Conservation (phyloP, 768 basidiomycete species). For the Calocybe cyanea region DNA sequence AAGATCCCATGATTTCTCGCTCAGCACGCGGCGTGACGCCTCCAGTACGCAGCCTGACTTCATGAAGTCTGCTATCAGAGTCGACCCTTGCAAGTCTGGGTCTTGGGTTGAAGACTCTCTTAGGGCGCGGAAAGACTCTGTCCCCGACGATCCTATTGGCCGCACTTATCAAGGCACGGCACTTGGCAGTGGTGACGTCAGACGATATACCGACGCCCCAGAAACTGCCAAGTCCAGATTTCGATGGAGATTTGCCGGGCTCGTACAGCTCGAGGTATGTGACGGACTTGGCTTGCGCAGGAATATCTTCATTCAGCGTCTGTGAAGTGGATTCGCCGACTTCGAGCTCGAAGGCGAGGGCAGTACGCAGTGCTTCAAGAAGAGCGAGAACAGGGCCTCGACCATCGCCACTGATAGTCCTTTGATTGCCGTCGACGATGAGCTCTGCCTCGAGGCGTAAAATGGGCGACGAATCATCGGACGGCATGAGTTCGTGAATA, state of each 20-base stretch:
- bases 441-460: slow-evolving; percentile 66
- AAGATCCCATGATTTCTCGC: slow-evolving; percentile 6
- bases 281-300: slow-evolving; percentile 48
- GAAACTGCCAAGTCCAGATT: slow-evolving; percentile 43
- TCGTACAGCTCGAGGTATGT: slow-evolving; percentile 74
- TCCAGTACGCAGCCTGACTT: slow-evolving; percentile 20
- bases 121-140: slow-evolving; percentile 38
- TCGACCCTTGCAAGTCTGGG: slow-evolving; percentile 9
- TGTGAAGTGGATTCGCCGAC: slow-evolving; percentile 75
- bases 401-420: slow-evolving; percentile 70
- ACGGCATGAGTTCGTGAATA: slow-evolving; percentile 29
- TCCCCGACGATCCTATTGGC: slow-evolving; percentile 59
- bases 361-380: slow-evolving; percentile 63
- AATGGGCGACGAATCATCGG: slow-evolving; percentile 12
- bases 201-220: slow-evolving; percentile 81
- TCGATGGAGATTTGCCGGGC: slow-evolving; percentile 40
- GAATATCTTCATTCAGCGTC: slow-evolving; percentile 41
- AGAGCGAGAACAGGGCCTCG: slow-evolving; percentile 77
- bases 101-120: slow-evolving; percentile 21
- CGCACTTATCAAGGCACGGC: slow-evolving; percentile 73
- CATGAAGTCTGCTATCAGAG: slow-evolving; percentile 20
- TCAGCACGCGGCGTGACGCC: slow-evolving; percentile 13
- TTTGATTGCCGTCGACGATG: slow-evolving; percentile 58
- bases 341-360: slow-evolving; percentile 61
- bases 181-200: slow-evolving; percentile 67